Conservation (phyloP, 1,139 yeast species). For the Williopsis jadinii region DNA sequence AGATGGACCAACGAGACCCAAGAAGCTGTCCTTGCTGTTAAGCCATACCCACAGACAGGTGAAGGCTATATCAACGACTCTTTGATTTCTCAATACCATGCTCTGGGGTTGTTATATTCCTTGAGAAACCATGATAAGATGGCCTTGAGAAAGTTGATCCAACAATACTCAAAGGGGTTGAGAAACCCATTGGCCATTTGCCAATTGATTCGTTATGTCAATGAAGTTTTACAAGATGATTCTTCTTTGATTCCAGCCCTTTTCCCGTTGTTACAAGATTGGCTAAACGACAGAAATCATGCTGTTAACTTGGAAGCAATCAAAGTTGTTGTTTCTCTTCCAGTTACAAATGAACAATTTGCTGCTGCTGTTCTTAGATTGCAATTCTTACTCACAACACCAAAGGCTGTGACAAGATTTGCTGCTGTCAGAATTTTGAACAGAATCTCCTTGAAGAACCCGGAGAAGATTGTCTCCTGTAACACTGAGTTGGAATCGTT, state of each 20-base stretch:
- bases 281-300: constrained; percentile 78
- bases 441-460: constrained; percentile 73
- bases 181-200: constrained; percentile 74
- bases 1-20: constrained; percentile 92
- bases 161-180: constrained; percentile 63
- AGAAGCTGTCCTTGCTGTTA: constrained; percentile 67
- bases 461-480: constrained; percentile 66
- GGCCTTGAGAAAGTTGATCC: constrained; percentile 88
- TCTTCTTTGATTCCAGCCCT: constrained; percentile 35
- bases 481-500: constrained; percentile 79
- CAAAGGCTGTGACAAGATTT: constrained; percentile 84
- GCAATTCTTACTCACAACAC: constrained; percentile 75
- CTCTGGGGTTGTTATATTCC: constrained; percentile 82
- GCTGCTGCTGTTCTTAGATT: constrained; percentile 62
- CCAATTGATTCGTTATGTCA: constrained; percentile 78
- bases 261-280: constrained; percentile 60
- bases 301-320: constrained; percentile 94
- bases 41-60: constrained; percentile 46
- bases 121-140: constrained; percentile 87
- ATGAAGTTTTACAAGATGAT: constrained; percentile 59
- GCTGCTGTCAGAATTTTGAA: constrained; percentile 90
- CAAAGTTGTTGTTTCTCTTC: constrained; percentile 64
- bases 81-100: constrained; percentile 90
- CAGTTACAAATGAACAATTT: constrained; percentile 57
- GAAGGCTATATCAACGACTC: constrained; percentile 53